A percentile compares a stretch with the other conserved stretches of the same genome.
Evolutionary conservation across 1,139 yeast species (phyloP).

Genomic region (Candida sp.): DNA sequence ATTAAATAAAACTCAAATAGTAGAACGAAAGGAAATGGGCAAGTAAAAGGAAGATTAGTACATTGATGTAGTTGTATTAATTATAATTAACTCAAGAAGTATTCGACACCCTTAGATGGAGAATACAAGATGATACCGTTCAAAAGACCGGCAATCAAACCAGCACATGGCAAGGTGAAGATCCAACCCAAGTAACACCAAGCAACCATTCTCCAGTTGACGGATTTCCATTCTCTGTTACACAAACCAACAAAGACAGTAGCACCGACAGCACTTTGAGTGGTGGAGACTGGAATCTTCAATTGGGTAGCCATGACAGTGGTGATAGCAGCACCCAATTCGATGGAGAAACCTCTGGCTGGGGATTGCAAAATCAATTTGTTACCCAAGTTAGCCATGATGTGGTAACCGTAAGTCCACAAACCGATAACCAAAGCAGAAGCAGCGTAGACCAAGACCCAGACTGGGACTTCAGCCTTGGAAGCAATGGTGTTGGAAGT

Average conservation of each 20-base stretch:
- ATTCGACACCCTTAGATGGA: constrained; percentile 54
- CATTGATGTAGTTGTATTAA: neutral
- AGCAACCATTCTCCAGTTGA: constrained; percentile 79
- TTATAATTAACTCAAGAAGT: constrained; percentile 17
- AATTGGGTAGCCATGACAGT: constrained; percentile 78
- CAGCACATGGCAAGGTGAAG: constrained; percentile 75
- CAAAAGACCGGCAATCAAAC: constrained; percentile 69
- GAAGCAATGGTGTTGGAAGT: constrained; percentile 46
- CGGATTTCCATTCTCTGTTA: constrained; percentile 64
- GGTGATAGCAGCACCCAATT: constrained; percentile 80
- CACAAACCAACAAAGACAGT: constrained; percentile 79
- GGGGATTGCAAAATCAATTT: constrained; percentile 80
- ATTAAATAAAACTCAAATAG: neutral
- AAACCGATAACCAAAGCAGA: constrained; percentile 69
- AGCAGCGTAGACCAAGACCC: constrained; percentile 76
- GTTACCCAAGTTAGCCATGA: constrained; percentile 77
- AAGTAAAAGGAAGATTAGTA: neutral
- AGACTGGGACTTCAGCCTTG: constrained; percentile 67
- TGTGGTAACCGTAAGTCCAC: constrained; percentile 77
- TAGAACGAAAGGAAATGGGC: neutral
- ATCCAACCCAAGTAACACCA: constrained; percentile 81
- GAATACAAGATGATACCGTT: constrained; percentile 72
- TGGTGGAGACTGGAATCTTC: constrained; percentile 74
- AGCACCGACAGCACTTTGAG: constrained; percentile 84
- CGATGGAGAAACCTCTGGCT: constrained; percentile 79